Evolutionary conservation across 2,329 filamentous ascomycete genomes (phyloP), one percentile per base, ranked within the genome.

Genomic region (Thelonectria blattea): DNA sequence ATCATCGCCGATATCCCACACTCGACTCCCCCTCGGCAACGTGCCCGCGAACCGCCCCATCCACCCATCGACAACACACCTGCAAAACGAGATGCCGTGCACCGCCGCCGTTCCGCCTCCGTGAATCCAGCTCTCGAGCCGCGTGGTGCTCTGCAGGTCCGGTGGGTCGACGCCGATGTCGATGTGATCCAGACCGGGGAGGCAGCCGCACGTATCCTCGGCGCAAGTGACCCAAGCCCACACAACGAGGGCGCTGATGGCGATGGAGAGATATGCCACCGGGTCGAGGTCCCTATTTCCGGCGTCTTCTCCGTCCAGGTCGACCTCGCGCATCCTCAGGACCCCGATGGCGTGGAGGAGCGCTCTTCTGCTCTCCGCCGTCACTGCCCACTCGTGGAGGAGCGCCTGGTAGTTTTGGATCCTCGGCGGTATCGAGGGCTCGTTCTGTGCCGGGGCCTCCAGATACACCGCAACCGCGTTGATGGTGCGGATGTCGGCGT

Each of bases 161-260:
- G 68, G 52, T 0, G 63, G 64, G 43, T 65, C 65, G 3, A 66
- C 58, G 0, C 70, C 67, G 1, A 69, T 58, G 14, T 72, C 69
- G 51, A 67, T 64, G 24, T 72, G 70, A 6, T 68, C 66, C 2
- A 68, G 7, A 0, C 60, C 58, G 0, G 70, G 68, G 0, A 71
- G 64, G 37, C 75, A 79, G 2, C 59, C 62, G 32, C 71, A 76
- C 0, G 64, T 54, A 14, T 65, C 47, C 10, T 69, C 60, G 2
- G 69, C 65, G 34, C 73, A 73, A 15, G 66, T 68, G 12, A 73
- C 71, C 70, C 76, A 79, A 0, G 73, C 69, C 76, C 76, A 79
- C 1, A 77, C 63, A 1, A 78, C 68, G 2, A 76, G 57, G 0
- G 75, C 73, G 2, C 71, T 71, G 0, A 69, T 71, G 0, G 73